phyloP scores from a whole-genome alignment of 768 basidiomycete species.

The Antrodiella citrinella region DNA sequence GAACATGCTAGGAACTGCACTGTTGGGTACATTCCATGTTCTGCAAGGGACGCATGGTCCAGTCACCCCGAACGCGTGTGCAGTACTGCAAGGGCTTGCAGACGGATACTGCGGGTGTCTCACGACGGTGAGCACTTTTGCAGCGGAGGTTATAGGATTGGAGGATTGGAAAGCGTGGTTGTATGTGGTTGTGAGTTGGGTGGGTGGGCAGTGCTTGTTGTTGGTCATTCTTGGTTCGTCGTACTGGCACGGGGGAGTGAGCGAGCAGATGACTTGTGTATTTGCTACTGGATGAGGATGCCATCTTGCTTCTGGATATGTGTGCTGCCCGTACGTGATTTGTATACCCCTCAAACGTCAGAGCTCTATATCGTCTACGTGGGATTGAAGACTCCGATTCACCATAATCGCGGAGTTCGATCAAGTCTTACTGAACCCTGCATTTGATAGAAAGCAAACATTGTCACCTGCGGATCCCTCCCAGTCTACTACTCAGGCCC shows the following conservation, averaged over 20 bases:
- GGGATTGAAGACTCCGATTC: too few species aligned
- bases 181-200: slow-evolving; percentile 67
- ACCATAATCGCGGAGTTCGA: too few species aligned
- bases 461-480: too few species aligned
- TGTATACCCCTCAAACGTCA: too few species aligned
- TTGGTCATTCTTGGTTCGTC: slow-evolving; percentile 68
- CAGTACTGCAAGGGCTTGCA: slow-evolving; percentile 68
- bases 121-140: slow-evolving; percentile 91
- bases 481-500: too few species aligned
- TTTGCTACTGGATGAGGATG: slow-evolving; percentile 1
- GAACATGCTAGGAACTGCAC: slow-evolving; percentile 72
- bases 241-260: slow-evolving; percentile 40
- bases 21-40: slow-evolving; percentile 68
- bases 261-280: slow-evolving; percentile 39
- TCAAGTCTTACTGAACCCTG: too few species aligned
- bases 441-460: too few species aligned
- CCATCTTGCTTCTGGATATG: too few species aligned
- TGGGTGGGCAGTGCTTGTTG: slow-evolving; percentile 59
- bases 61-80: slow-evolving; percentile 40
- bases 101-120: slow-evolving; percentile 96
- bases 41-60: slow-evolving; percentile 47
- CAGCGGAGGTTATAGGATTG: slow-evolving; percentile 64
- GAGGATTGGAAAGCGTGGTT: slow-evolving; percentile 47
- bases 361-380: too few species aligned
- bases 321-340: too few species aligned